Base-by-base conservation (phyloP, 345 rosid genomes). In the Mangifera indica region DNA sequence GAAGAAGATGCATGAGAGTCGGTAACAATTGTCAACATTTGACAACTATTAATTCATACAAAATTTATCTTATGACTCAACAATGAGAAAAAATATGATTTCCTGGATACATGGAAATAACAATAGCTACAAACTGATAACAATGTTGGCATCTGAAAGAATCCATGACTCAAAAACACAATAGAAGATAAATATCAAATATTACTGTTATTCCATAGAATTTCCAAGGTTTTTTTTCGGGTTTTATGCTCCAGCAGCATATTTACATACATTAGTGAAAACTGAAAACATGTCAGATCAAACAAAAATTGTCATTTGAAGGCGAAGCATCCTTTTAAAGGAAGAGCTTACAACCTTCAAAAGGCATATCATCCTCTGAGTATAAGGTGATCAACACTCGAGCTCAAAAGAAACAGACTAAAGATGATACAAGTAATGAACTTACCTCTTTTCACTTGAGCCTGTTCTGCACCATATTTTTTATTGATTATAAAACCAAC, bases 401-500 rank as follows among this genome's bases (percentile, higher is more conserved):
- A 6, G 40, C 32, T 37, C 40, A 37, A 37, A 37, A 37, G 40
- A 7, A 37, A 37, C 40, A 5, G 7, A 37, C 40, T 3, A 37
- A 5, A 29, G 32, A 46, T 46, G 51, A 46, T 10, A 46, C 51
- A 34, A 17, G 5, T 3, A 46, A 14, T 14, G 4, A 13, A 4
- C 18, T 49, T 14, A 49, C 20, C 53, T 49, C n/a, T 17, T 5
- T 4, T 49, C 53, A 2, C 46, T 44, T 56, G 37, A 11, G 42
- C 32, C 32, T 29, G 32, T 29, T 29, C 3, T 29, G 32, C 32
- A 29, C 32, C 32, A 29, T 29, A 29, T 45, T 66, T 53, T 37
- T 7, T 37, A 6, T n/a, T 2, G 57, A 61, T 77, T 63, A 86
- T 70, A 88, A 78, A 76, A 82, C 84, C 74, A 88, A 70, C 54